These are phyloP conservation scores for Phialophora tarda DNA, from an alignment of 2,329 filamentous ascomycete species.

Conservation along the genomic window DNA sequence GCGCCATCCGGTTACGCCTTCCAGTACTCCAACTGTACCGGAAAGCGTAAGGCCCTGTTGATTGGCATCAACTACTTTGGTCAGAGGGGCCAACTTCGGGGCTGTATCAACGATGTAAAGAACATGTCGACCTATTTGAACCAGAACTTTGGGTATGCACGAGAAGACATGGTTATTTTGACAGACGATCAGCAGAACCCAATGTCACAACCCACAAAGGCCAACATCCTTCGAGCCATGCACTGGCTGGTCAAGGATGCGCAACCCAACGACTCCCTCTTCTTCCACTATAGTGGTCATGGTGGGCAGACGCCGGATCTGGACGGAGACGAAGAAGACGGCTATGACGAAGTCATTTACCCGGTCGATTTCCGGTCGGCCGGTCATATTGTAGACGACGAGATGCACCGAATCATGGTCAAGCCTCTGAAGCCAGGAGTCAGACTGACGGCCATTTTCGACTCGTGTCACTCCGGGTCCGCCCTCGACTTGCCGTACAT, in stretches of 20 bases:
- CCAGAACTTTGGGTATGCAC: constrained; percentile 86
- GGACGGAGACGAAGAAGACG: constrained; percentile 78
- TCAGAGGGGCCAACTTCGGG: constrained; percentile 85
- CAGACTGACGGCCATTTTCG: constrained; percentile 72
- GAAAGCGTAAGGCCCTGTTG: constrained; percentile 82
- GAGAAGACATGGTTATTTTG: constrained; percentile 95
- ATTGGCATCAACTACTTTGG: constrained; percentile 98
- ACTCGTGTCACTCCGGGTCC: constrained; percentile 71
- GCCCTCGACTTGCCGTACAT: constrained; percentile 71
- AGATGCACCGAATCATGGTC: constrained; percentile 80
- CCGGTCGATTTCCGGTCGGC: constrained; percentile 72
- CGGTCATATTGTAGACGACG: constrained; percentile 79
- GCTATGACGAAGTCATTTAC: constrained; percentile 79
- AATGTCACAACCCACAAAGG: constrained; percentile 95
- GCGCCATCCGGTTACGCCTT: constrained; percentile 82
- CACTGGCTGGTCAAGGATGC: constrained; percentile 97
- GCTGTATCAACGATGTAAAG: constrained; percentile 96
- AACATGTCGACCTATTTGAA: constrained; percentile 94
- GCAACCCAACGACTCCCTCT: constrained; percentile 87
- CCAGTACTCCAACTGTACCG: constrained; percentile 90
- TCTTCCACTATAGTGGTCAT: constrained; percentile 89
- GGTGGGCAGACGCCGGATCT: constrained; percentile 75
- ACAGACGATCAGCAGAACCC: constrained; percentile 97
- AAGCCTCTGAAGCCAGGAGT: constrained; percentile 79
- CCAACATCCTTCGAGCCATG: constrained; percentile 94